Evolutionary conservation across 75 land plant genomes (phyloP), one percentile per base, ranked within the genome.

Genomic region (Selaginella tamariscina): DNA sequence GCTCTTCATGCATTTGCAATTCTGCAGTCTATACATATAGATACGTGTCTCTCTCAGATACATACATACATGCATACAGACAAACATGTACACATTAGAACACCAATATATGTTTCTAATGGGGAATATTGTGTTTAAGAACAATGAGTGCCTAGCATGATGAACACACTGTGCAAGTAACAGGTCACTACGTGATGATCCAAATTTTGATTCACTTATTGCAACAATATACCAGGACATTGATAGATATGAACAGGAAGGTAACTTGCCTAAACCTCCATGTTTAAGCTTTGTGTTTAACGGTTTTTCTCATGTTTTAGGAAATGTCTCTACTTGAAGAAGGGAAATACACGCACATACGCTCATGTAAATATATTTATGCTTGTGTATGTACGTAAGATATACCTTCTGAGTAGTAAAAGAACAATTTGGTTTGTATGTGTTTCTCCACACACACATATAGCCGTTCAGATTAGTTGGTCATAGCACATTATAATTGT

Each of bases 161-260:
- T 84, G 98, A 22, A 89, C 98, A 56, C 98, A 93, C 66, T 93
- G 98, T 85, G 95, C 98, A 70, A 93, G 98, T 75, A 81, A 95
- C 8, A 85, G 98, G 5, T 93, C 98, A 59, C 74, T 67, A n/a
- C n/a, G n/a, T n/a, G n/a, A n/a, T n/a, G n/a, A n/a, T n/a, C n/a
- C n/a, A n/a, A n/a, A n/a, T n/a, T 93, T 81, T 82, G 98, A 93
- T 82, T 78, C 90, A 32, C 62, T 93, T n/a, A 87, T 93, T 71
- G 82, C 91, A 69, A 81, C 83, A 24, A 60, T 93, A 31, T 93
- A 84, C 64, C 96, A 94, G 54, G 84, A 93, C 67, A 80, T 93
- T 66, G 98, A 89, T 69, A 79, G 83, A 59, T 93, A 86, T 80
- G 95, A 93, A 68, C 83, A 86, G 68, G 90, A n/a, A 89, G 86